Evolutionary conservation across 805 yeast species (phyloP).

Genomic region (Nakazawaea wyomingensis): DNA sequence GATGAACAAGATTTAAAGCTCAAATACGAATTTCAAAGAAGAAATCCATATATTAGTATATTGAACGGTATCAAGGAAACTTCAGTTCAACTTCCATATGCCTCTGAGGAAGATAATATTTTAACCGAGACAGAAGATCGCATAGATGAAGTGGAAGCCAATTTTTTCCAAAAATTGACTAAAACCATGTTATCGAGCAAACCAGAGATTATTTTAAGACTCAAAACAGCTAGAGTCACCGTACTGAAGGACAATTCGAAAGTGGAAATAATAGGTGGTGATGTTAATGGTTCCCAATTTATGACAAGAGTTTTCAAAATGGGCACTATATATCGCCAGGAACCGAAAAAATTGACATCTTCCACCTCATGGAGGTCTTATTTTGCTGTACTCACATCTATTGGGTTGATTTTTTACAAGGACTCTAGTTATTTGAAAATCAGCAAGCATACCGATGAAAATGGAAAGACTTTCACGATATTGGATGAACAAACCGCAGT

Average conservation of each 20-base stretch:
- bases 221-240: not conserved
- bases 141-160: slow-evolving; percentile 9
- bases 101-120: slow-evolving; percentile 6
- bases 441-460: slow-evolving; percentile 16
- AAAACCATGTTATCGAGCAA: not conserved
- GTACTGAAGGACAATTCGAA: not conserved
- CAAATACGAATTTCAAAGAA: slow-evolving; percentile 4
- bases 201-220: slow-evolving; percentile 2
- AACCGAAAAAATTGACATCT: slow-evolving; percentile 24
- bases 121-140: slow-evolving; percentile 10
- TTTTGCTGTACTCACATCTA: slow-evolving; percentile 43
- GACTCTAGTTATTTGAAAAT: slow-evolving; percentile 30
- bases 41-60: slow-evolving; percentile 7
- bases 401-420: slow-evolving; percentile 44
- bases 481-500: slow-evolving; percentile 21
- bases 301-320: slow-evolving; percentile 33
- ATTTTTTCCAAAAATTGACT: not conserved
- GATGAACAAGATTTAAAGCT: slow-evolving; percentile 6
- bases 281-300: slow-evolving; percentile 1
- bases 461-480: slow-evolving; percentile 17
- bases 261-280: not conserved
- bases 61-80: not conserved
- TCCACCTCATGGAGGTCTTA: slow-evolving; percentile 36
- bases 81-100: not conserved
- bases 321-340: slow-evolving; percentile 36